Evolutionary conservation across 768 basidiomycete species (phyloP).

Genomic region (Neoboletus subvelutipes): DNA sequence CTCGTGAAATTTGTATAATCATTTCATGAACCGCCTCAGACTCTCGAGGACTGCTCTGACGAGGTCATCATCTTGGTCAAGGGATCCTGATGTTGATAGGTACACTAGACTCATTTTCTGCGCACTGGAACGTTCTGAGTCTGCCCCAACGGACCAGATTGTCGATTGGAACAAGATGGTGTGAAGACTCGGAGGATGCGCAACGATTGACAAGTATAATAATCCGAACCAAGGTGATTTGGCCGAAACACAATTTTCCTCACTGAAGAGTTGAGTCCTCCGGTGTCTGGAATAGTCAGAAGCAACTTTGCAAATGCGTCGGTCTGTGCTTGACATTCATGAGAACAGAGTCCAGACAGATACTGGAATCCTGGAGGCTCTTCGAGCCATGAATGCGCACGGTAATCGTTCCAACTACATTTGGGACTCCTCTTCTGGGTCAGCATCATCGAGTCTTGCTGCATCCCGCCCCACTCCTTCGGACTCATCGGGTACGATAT

Average conservation of each 20-base stretch:
- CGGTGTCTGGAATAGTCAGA: neutral
- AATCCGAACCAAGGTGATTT: neutral
- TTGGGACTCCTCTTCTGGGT: constrained; percentile 10
- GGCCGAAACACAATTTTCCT: neutral
- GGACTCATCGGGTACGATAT: constrained; percentile 45
- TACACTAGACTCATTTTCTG: too few species aligned
- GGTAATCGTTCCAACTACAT: constrained; percentile 1
- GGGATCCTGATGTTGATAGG: too few species aligned
- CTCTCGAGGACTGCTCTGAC: too few species aligned
- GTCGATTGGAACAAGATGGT: neutral
- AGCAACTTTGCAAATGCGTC: neutral
- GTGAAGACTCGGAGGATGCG: neutral
- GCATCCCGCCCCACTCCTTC: constrained; percentile 43
- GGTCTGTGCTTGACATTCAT: neutral
- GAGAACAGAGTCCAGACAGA: neutral
- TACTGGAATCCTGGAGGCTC: neutral
- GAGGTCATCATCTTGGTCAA: too few species aligned
- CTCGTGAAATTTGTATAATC: too few species aligned
- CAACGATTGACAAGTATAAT: neutral
- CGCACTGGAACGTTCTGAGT: too few species aligned
- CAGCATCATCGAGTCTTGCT: constrained; percentile 35
- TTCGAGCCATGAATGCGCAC: neutral
- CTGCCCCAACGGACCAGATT: too few species aligned
- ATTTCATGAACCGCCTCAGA: too few species aligned
- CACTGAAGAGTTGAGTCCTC: too few species aligned